Evolutionary conservation across 2,329 filamentous ascomycete species (phyloP), one percentile per base, ranked within the genome.

Genomic region (Pseudogymnoascus sp.): DNA sequence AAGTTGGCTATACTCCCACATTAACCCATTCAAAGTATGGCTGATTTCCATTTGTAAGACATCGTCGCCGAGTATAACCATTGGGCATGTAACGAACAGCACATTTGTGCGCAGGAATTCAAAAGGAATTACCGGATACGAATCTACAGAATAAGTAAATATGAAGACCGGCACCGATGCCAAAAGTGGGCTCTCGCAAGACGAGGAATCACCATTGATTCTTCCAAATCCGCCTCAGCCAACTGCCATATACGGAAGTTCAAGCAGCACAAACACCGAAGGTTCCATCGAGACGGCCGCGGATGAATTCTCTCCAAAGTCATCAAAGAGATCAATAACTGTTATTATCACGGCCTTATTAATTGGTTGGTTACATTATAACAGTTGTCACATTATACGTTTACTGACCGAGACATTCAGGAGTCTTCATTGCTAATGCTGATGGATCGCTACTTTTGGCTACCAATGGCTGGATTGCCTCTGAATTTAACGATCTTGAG

Each of bases 361-460:
- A 28, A 47, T 47, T 14, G 41, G 41, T 47, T 28, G 4, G 41
- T 47, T 14, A 8, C 2, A 14, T 28, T 28, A 47, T 28, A 28
- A 16, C 28, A 16, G 5, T 16, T 3, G 22, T 28, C 41, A 47
- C 41, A 16, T 47, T 22, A 47, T 28, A 22, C 18, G 14, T 12
- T 20, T 25, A 25, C 54, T 57, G 20, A 57, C 28, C 16, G n/a
- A 3, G 54, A 20, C 7, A 14, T 14, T 18, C 43, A 78, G 83
- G 83, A 9, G 83, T 87, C 12, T 89, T 90, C 65, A 81, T 88
- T 11, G 81, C 82, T 6, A 85, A 86, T 60, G 81, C 82, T 14
- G 88, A 91, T 67, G 74, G 76, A 0, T 86, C 84, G 1, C 74
- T 90, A 0, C 79, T 90, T 0, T 74, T 90, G 33, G 86, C 88